phyloP scores from a whole-genome alignment of 805 yeast species.

The Saturnispora silvae region DNA sequence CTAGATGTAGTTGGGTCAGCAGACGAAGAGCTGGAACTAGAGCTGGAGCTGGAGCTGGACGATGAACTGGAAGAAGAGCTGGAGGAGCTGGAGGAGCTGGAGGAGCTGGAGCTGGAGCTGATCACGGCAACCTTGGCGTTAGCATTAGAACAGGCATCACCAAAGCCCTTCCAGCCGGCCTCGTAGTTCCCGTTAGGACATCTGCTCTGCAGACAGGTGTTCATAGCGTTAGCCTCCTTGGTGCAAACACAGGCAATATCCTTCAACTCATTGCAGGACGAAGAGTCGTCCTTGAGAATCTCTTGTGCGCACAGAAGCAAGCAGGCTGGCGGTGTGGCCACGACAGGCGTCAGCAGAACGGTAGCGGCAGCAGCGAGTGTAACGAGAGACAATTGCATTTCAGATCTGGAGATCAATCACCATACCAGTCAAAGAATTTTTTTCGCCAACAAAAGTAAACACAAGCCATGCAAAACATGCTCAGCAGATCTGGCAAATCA shows the following conservation, averaged over 20 bases:
- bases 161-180: slow-evolving; percentile 50
- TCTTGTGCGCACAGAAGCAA: slow-evolving; percentile 77
- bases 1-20: slow-evolving; percentile 25
- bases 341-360: slow-evolving; percentile 30
- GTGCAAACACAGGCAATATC: slow-evolving; percentile 63
- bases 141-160: slow-evolving; percentile 39
- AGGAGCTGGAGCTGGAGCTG: slow-evolving; percentile 18
- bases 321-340: slow-evolving; percentile 83
- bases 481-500: neutral
- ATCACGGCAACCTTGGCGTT: slow-evolving; percentile 26
- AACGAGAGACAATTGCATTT: slow-evolving; percentile 11
- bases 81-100: slow-evolving; percentile 25
- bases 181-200: slow-evolving; percentile 60
- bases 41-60: slow-evolving; percentile 22
- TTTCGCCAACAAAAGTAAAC: too few species aligned
- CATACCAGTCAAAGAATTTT: too few species aligned
- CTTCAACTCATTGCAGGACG: slow-evolving; percentile 47
- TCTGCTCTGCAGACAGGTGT: slow-evolving; percentile 49
- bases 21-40: slow-evolving; percentile 26
- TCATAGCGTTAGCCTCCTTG: slow-evolving; percentile 40
- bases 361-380: slow-evolving; percentile 27
- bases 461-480: neutral
- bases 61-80: slow-evolving; percentile 16
- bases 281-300: slow-evolving; percentile 39
- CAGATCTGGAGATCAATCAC: neutral